Base-by-base conservation (phyloP, 257 asterid species). In the Striga asiatica region DNA sequence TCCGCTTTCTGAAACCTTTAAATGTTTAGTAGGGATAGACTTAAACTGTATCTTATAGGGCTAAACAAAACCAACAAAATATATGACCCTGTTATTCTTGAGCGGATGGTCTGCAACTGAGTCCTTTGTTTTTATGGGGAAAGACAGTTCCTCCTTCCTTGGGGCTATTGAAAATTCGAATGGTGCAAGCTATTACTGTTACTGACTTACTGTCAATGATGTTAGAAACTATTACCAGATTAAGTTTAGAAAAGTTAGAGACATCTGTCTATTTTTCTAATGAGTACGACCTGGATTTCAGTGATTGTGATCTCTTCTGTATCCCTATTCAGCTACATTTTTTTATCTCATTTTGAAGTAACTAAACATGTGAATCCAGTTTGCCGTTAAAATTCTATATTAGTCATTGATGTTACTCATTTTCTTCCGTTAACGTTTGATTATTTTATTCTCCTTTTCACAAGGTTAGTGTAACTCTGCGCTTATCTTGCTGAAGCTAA, bases 221-320 rank as follows among this genome's bases (percentile, higher is more conserved):
- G 8, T 49, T 9, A 46, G 18, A 53, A 53, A 29, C 61, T 41
- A 42, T 35, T 34, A 42, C 8, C 58, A 61, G 50, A 49, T 45
- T 22, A 31, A 19, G 16, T 47, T 31, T 38, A 31, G 32, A 11
- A 41, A 45, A 20, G 56, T 48, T n/a, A 19, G 18, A 48, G 29
- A 6, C 25, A n/a, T 3, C 29, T 45, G 43, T 17, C 11, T 43
- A 18, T 7, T 19, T 42, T 42, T 42, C 29, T 58, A 29, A 25
- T 3, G 13, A 28, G 19, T 32, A 17, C 45, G 29, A 43, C 54
- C 25, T 43, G 38, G 39, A n/a, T 57, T 41, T 19, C 28, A 19
- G 3, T 4, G 12, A 46, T 19, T 29, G 8, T 18, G 45, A 47
- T 46, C 34, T 31, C 28, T 20, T 60, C 2, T 50, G 10, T 47